Conservation (phyloP, 31 red algal genomes). For the Pterothamnion heteromorphum region DNA sequence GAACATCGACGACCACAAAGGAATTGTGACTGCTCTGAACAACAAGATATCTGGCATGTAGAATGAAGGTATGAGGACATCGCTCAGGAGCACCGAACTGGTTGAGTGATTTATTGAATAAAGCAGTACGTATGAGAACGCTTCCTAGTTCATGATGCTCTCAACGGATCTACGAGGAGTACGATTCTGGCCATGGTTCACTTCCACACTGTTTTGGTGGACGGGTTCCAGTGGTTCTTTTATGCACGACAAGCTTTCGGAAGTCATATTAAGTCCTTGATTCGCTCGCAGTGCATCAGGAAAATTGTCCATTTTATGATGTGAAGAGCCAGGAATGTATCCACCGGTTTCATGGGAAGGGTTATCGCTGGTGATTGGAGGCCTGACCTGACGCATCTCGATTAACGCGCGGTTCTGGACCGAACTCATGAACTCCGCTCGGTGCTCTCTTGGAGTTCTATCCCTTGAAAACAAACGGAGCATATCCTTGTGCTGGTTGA, state of each 20-base stretch:
- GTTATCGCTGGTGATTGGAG: neutral
- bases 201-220: neutral
- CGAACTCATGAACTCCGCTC: neutral
- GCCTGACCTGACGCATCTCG: neutral
- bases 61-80: neutral
- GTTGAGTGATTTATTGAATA: neutral
- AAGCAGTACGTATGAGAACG: neutral
- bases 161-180: neutral
- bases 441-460: neutral
- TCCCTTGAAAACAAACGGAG: neutral
- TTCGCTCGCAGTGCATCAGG: neutral
- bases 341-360: neutral
- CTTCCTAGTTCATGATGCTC: neutral
- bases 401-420: neutral
- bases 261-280: neutral
- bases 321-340: neutral
- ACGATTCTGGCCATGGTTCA: neutral
- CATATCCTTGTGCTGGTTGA: neutral
- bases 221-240: neutral
- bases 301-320: neutral
- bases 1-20: neutral
- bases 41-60: constrained; percentile 6
- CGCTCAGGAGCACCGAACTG: neutral
- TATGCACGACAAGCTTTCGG: neutral
- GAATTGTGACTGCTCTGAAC: neutral